Conservation (phyloP, 768 basidiomycete genomes). For the Pisolithus sp. region DNA sequence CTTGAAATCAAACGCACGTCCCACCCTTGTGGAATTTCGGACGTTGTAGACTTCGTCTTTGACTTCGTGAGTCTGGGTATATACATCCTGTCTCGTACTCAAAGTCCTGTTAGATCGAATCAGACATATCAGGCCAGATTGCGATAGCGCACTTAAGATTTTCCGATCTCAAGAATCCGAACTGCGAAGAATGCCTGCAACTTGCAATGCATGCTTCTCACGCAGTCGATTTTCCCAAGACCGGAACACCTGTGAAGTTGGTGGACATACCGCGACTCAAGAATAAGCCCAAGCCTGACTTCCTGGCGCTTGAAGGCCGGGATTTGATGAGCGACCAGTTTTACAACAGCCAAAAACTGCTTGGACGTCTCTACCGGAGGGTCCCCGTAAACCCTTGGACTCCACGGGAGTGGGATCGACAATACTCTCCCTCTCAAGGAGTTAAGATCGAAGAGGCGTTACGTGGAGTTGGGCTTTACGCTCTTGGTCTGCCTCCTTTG, state of each 20-base stretch:
- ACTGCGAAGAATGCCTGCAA: slow-evolving; percentile 30
- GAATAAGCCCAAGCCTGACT: slow-evolving; percentile 32
- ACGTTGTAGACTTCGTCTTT: slow-evolving; percentile 43
- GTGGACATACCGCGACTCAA: slow-evolving; percentile 27
- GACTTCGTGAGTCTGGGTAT: slow-evolving; percentile 32
- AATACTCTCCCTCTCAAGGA: slow-evolving; percentile 22
- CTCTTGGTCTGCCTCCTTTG: slow-evolving; percentile 29
- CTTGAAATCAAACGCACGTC: slow-evolving; percentile 29
- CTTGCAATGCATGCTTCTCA: slow-evolving; percentile 41
- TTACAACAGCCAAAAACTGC: slow-evolving; percentile 37
- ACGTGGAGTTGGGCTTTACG: slow-evolving; percentile 16
- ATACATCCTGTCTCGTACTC: not conserved
- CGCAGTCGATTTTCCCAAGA: slow-evolving; percentile 45
- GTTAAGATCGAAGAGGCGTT: slow-evolving; percentile 22
- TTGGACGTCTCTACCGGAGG: slow-evolving; percentile 41
- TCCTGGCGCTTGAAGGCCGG: slow-evolving; percentile 36
- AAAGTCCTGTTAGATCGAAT: slow-evolving; percentile 21
- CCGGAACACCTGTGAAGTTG: slow-evolving; percentile 35
- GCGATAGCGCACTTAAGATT: slow-evolving; percentile 38
- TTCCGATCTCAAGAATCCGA: slow-evolving; percentile 34
- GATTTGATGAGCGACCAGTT: slow-evolving; percentile 17
- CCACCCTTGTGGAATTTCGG: slow-evolving; percentile 31
- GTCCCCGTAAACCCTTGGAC: slow-evolving; percentile 33
- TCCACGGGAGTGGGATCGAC: slow-evolving; percentile 16
- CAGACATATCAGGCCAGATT: slow-evolving; percentile 38